phyloP scores from a whole-genome alignment of 2,329 filamentous ascomycete species.

The Alternaria sp. region DNA sequence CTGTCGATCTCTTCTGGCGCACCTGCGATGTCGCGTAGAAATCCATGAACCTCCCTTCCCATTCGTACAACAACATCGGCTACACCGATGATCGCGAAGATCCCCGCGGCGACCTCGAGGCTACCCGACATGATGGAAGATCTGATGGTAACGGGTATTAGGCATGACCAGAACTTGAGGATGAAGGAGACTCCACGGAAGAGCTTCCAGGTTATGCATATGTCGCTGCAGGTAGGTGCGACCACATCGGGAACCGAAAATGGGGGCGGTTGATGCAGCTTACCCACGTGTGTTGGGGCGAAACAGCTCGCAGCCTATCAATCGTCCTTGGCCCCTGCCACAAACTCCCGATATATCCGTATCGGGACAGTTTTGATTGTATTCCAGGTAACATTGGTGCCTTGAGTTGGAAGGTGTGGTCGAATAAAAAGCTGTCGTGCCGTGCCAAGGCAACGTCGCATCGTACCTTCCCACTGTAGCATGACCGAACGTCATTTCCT shows the following conservation, averaged over 20 bases:
- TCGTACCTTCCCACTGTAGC: neutral
- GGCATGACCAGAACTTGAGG: neutral
- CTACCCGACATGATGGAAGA: neutral
- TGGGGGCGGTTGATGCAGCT: neutral
- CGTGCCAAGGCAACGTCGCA: neutral
- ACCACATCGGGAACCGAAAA: neutral
- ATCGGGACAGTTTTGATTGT: neutral
- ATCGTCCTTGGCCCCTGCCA: neutral
- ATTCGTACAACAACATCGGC: slow-evolving; percentile 20
- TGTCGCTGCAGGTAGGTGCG: neutral
- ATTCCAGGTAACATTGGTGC: neutral
- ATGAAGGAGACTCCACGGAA: neutral
- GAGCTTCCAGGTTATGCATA: neutral
- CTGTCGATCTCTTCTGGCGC: slow-evolving; percentile 14
- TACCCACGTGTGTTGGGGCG: neutral
- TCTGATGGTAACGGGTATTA: neutral
- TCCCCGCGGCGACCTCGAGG: slow-evolving; percentile 12
- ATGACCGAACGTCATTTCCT: neutral
- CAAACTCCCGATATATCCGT: neutral
- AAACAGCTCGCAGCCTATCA: neutral
- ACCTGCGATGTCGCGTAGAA: slow-evolving; percentile 16
- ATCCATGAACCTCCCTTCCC: slow-evolving; percentile 15
- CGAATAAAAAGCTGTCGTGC: neutral
- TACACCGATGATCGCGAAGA: slow-evolving; percentile 24
- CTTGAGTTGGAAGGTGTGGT: neutral